Conservation (phyloP, 805 yeast species). For the Nakazawaea wyomingensis region DNA sequence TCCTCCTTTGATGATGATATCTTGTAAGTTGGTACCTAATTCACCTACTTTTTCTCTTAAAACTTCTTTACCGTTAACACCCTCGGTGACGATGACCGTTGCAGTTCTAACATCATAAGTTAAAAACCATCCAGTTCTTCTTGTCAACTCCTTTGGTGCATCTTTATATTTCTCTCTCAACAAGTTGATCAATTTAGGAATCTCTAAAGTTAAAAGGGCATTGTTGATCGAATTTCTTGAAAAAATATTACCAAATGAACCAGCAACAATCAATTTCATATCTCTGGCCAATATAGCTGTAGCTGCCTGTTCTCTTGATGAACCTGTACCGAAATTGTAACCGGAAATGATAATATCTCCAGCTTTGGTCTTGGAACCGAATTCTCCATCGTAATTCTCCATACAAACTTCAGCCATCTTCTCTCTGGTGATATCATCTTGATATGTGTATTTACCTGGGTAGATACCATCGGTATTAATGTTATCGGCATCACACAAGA, state of each 20-base stretch:
- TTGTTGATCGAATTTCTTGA: slow-evolving; percentile 95
- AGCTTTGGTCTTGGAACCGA: slow-evolving; percentile 71
- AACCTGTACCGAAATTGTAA: slow-evolving; percentile 96
- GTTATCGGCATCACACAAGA: slow-evolving; percentile 93
- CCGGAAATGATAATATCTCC: slow-evolving; percentile 92
- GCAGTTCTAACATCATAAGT: slow-evolving; percentile 91
- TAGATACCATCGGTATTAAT: slow-evolving; percentile 98
- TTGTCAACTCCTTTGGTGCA: slow-evolving; percentile 65
- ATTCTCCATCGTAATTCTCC: slow-evolving; percentile 96
- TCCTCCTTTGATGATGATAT: slow-evolving; percentile 95
- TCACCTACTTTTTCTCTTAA: slow-evolving; percentile 90
- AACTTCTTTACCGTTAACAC: slow-evolving; percentile 47
- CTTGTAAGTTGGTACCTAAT: slow-evolving; percentile 91
- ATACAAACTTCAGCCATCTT: slow-evolving; percentile 99
- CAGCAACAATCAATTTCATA: slow-evolving; percentile 88
- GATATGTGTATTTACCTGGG: slow-evolving; percentile 98
- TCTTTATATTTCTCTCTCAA: slow-evolving; percentile 64
- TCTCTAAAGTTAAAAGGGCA: slow-evolving; percentile 88
- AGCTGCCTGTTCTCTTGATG: slow-evolving; percentile 98
- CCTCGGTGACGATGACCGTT: slow-evolving; percentile 70
- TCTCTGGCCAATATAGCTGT: slow-evolving; percentile 95
- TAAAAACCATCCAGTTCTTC: slow-evolving; percentile 91
- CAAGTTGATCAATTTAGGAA: slow-evolving; percentile 77
- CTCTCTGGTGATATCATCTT: slow-evolving; percentile 91
- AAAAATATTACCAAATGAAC: slow-evolving; percentile 96